These are phyloP conservation scores for Diaporthe eres DNA, from an alignment of 2,329 filamentous ascomycete species.

Conservation along the genomic window DNA sequence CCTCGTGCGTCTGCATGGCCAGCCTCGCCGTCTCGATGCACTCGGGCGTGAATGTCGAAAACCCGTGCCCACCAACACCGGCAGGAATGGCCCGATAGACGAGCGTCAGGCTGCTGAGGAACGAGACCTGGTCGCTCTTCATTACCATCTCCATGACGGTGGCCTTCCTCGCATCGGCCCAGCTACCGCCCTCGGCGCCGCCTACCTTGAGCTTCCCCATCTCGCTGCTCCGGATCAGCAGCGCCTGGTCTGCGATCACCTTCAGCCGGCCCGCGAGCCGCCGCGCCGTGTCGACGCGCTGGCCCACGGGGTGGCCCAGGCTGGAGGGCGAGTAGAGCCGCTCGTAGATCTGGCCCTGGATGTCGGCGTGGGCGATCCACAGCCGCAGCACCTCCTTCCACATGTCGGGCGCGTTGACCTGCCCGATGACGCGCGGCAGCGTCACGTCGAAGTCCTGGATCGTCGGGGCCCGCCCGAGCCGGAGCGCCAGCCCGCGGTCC, in stretches of 20 bases:
- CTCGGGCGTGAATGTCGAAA: constrained; percentile 61
- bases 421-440: constrained; percentile 53
- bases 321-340: constrained; percentile 67
- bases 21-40: constrained; percentile 65
- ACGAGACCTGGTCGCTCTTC: constrained; percentile 62
- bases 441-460: constrained; percentile 72
- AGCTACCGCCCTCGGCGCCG: constrained; percentile 6
- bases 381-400: constrained; percentile 64
- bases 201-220: constrained; percentile 50
- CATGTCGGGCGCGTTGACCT: constrained; percentile 49
- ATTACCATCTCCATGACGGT: constrained; percentile 61
- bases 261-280: constrained; percentile 56
- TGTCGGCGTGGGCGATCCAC: constrained; percentile 69
- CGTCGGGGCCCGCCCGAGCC: constrained; percentile 69
- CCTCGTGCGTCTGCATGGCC: constrained; percentile 61
- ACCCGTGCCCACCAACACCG: constrained; percentile 52
- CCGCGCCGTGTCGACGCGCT: constrained; percentile 57
- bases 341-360: constrained; percentile 73
- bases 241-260: constrained; percentile 54
- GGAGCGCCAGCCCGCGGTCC: constrained; percentile 70
- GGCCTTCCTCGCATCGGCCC: constrained; percentile 52
- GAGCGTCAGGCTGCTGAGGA: constrained; percentile 64
- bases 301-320: constrained; percentile 55
- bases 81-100: constrained; percentile 67
- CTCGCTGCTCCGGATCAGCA: constrained; percentile 53